Evolutionary conservation across 768 basidiomycete genomes (phyloP), one percentile per base, ranked within the genome.

Genomic region (Symmetrospora coprosmae): DNA sequence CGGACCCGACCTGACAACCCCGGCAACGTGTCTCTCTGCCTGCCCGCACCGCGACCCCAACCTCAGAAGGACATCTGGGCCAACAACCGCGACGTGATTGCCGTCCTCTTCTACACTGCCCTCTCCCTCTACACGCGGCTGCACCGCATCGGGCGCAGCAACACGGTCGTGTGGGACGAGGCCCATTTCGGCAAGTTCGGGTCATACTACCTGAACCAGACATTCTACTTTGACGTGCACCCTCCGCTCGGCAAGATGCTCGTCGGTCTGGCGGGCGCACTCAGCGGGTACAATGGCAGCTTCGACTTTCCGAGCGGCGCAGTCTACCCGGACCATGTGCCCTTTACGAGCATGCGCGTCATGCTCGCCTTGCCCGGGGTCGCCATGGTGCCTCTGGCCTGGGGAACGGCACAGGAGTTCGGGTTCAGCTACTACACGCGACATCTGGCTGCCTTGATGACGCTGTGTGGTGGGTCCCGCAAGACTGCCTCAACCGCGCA

Each of bases 181-280:
- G 92, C 94, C 37, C 94, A 99, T 74, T 99, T 97, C 73, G 94
- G 94, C 67, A 97, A 99, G 75, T 97, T 99, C 74, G 94, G 88
- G 50, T 63, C 69, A 0, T 85, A 96, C 74, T 97, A 99, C 74
- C 82, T 99, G 74, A 94, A 96, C 74, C 86, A 90, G 69, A 89
- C 94, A 72, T 97, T 97, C 75, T 97, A 96, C 77, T 97, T 97
- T 72, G 94, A 99, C 70, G 94, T 97, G 14, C 94, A 99, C 69
- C 94, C 94, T 4, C 94, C 94, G 0, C 78, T 99, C 39, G 94
- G 94, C 2, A 99, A 99, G 78, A 97, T 99, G 90, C 79, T 99
- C 56, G 92, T 99, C 62, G 94, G 89, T 8, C 78, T 99, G 21
- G 89, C 84, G 2, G 94, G 94, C 21, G 76, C 89, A 58, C 74